Conservation (phyloP, 352 stramenopile genomes). For the Paralagenidium karlingii region DNA sequence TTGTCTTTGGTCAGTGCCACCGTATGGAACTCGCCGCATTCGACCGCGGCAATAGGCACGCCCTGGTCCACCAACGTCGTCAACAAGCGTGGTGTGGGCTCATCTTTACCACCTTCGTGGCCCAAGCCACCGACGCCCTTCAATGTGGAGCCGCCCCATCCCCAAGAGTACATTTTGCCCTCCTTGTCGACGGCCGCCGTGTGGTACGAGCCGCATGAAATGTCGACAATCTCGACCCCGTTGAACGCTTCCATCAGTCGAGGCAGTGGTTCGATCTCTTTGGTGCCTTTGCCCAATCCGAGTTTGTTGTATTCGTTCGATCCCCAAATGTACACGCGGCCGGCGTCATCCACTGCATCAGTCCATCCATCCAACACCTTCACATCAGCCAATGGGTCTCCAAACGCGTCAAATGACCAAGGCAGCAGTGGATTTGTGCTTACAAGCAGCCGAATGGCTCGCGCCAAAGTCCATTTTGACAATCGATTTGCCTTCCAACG, state of each 20-base stretch:
- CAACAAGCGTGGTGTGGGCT: conserved; percentile 52
- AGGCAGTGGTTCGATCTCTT: conserved; percentile 38
- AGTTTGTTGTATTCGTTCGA: conserved; percentile 87
- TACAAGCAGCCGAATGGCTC: conserved; percentile 72
- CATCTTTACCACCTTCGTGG: conserved; percentile 60
- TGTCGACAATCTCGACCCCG: conserved; percentile 64
- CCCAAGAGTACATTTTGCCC: conserved; percentile 86
- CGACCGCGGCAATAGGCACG: conserved; percentile 52
- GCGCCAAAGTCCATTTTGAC: conserved; percentile 59
- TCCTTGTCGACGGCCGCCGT: conserved; percentile 76
- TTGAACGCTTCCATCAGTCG: conserved; percentile 51
- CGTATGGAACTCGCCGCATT: conserved; percentile 84
- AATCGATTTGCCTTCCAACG: conserved; percentile 49
- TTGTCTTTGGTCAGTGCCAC: conserved; percentile 79
- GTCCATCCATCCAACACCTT: too few relatives aligned
- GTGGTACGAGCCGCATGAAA: conserved; percentile 79
- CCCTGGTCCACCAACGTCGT: conserved; percentile 67
- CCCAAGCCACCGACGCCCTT: conserved; percentile 63
- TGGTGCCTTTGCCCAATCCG: conserved; percentile 25
- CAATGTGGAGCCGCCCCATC: conserved; percentile 77
- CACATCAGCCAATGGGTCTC: conserved; percentile 1
- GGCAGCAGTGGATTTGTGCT: conserved; percentile 5
- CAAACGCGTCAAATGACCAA: neutral
- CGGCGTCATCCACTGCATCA: conserved; percentile 44
- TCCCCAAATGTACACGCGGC: conserved; percentile 70